These are phyloP conservation scores for Ogataea saltuana DNA, from an alignment of 805 yeast genomes.

Conservation along the genomic window DNA sequence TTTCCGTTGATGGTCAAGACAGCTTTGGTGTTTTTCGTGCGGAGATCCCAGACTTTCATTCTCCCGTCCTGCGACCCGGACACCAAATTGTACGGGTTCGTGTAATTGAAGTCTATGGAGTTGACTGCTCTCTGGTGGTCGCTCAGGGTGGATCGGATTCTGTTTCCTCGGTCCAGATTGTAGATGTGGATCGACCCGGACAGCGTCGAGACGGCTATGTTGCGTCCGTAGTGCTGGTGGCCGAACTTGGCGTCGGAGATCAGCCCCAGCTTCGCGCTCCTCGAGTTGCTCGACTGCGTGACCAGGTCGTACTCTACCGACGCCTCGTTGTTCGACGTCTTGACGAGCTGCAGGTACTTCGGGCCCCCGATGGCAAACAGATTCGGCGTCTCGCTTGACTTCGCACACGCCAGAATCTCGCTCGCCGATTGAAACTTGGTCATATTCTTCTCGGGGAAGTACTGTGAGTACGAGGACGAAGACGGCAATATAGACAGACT, in stretches of 20 bases:
- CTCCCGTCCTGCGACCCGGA: constrained; percentile 83
- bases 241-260: constrained; percentile 48
- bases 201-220: constrained; percentile 46
- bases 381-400: constrained; percentile 36
- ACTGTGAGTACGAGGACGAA: constrained; percentile 28
- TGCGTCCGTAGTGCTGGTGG: constrained; percentile 38
- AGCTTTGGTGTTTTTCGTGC: constrained; percentile 49
- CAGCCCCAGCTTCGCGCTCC: constrained; percentile 40
- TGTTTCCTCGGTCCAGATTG: constrained; percentile 33
- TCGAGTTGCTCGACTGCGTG: constrained; percentile 27
- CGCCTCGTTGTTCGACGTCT: constrained; percentile 35
- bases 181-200: constrained; percentile 46
- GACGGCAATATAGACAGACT: constrained; percentile 24
- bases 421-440: constrained; percentile 33
- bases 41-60: constrained; percentile 73
- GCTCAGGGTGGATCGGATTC: constrained; percentile 33
- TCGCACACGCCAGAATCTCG: constrained; percentile 38
- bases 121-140: constrained; percentile 51
- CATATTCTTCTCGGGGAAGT: constrained; percentile 23
- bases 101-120: constrained; percentile 41
- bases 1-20: constrained; percentile 55
- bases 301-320: constrained; percentile 39
- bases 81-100: constrained; percentile 42
- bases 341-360: constrained; percentile 41
- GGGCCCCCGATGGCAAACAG: constrained; percentile 45